Evolutionary conservation across 108 stramenopile species (phyloP), one percentile per base, ranked within the genome.

Genomic region (Seminavis robusta): DNA sequence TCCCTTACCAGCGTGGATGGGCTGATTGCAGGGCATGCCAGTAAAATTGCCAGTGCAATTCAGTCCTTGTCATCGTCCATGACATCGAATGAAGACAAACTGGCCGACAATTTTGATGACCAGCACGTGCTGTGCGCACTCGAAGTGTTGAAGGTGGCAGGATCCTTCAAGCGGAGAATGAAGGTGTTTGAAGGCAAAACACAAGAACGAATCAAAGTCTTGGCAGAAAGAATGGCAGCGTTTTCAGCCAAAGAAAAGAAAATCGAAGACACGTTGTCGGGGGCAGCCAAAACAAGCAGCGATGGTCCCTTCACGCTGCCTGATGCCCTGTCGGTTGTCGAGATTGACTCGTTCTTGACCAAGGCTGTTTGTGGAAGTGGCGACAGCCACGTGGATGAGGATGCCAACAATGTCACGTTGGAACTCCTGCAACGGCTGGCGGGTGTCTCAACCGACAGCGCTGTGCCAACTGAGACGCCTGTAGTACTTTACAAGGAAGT

Each of bases 121-220:
- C 81, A 81, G 40, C 77, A 85, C 51, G 84, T 88, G 6, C 64
- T 81, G 20, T 85, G 81, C 43, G 79, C 86, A 19, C 65, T 92
- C 50, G 80, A 88, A 28, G 61, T 92, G 17, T 58, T 92, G 59
- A 77, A 87, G 25, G 59, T 88, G 37, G 90, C 79, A 4, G 90
- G 86, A 1, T 27, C 52, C 0, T 84, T 83, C 61, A 72, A 64
- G 15, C 62, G 77, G 2, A 64, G 63, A 42, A 33, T 88, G 24
- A 36, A 52, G 32, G 56, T 59, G 10, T 86, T 92, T 69, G 78
- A 84, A 53, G 39, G 43, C 26, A 65, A 64, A 25, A 79, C 83
- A 29, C 61, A 66, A 30, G 79, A 86, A 44, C 64, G 83, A 2
- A 65, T 92, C 46, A 59, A 57, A 25, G 44, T 63, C 16, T 47